Evolutionary conservation across 208 protist genomes (phyloP).

Genomic region (Trichomonas vaginalis): DNA sequence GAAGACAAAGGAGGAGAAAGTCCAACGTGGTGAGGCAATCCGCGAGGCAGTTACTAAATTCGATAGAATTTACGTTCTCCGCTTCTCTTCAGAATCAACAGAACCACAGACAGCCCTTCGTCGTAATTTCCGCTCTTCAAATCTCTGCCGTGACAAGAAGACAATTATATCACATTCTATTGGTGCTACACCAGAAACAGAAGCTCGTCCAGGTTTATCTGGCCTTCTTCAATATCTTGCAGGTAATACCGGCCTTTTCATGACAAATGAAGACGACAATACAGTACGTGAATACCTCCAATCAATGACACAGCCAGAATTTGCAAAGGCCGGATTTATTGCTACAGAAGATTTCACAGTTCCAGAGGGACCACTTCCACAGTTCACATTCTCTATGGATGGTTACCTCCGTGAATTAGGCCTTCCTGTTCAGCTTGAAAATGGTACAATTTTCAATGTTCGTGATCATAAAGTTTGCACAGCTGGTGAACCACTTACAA

Average conservation of each 20-base stretch:
- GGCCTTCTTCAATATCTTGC: background rate
- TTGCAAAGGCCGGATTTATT: background rate
- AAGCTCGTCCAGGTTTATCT: background rate
- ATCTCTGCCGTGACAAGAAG: background rate
- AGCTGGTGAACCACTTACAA: background rate
- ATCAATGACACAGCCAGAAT: background rate
- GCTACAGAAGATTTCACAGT: background rate
- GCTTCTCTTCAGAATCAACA: background rate
- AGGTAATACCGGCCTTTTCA: background rate
- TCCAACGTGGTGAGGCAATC: background rate
- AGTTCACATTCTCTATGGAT: background rate
- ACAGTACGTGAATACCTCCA: background rate
- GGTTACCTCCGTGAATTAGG: background rate
- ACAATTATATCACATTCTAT: background rate
- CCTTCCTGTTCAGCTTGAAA: slow-evolving; percentile 5
- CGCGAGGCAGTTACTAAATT: background rate
- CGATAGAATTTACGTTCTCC: background rate
- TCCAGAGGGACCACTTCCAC: background rate
- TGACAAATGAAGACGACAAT: background rate
- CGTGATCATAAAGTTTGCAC: background rate
- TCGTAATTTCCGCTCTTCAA: background rate
- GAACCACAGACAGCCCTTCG: background rate
- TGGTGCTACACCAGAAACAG: background rate
- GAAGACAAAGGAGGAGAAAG: slow-evolving; percentile 1
- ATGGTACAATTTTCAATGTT: background rate